Evolutionary conservation across 306 rosid species (phyloP).

Genomic region (Vigna reflexopilosa): DNA sequence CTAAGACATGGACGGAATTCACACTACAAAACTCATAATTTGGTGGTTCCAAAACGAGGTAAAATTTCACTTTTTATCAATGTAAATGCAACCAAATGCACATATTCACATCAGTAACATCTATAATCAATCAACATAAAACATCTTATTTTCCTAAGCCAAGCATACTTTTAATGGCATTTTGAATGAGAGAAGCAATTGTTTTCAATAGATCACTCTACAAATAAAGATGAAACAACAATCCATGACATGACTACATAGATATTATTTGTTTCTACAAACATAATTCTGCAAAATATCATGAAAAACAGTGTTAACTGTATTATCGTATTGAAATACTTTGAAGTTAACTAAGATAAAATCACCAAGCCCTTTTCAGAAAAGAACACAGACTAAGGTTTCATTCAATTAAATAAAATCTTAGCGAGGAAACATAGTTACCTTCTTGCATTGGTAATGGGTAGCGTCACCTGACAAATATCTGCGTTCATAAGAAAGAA

Average conservation of each 20-base stretch:
- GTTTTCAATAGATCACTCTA: no score
- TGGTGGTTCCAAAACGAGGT: no score
- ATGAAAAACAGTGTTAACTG: not conserved
- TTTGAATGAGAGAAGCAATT: not conserved
- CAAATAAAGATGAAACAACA: not conserved
- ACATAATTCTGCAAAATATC: not conserved
- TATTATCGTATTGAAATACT: not conserved
- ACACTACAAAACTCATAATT: no score
- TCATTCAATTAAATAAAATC: not conserved
- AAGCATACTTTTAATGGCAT: not conserved
- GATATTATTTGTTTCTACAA: not conserved
- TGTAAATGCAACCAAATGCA: no score
- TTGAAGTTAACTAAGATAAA: not conserved
- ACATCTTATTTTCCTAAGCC: not conserved
- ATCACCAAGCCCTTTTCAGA: not conserved
- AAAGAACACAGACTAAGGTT: slow-evolving; percentile 3
- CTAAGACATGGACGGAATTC: no score
- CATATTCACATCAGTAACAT: not conserved
- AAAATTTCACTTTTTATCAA: no score
- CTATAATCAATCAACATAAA: not conserved
- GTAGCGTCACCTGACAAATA: slow-evolving; percentile 55
- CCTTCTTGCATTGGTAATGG: slow-evolving; percentile 63
- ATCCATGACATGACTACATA: not conserved
- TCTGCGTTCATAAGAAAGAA: slow-evolving; percentile 72
- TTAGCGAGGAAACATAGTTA: slow-evolving; percentile 39